phyloP scores from a whole-genome alignment of 108 stramenopile species.

The Nitzschia inconspicua region DNA sequence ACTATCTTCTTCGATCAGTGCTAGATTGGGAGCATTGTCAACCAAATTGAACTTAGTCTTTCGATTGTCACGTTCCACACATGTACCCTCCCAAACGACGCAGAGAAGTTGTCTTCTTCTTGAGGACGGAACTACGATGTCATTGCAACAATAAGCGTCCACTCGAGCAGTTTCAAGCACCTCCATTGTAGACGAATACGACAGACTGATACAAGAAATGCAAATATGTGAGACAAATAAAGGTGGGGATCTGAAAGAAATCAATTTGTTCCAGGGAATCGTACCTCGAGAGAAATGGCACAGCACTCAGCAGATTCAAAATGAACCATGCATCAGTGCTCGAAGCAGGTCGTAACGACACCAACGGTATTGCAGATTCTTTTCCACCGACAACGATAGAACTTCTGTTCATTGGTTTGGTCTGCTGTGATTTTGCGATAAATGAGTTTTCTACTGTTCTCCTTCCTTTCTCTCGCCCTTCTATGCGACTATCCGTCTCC shows the following conservation, averaged over 20 bases:
- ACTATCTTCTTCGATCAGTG: slow-evolving; percentile 1
- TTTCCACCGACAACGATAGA: slow-evolving; percentile 14
- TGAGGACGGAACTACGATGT: slow-evolving; percentile 58
- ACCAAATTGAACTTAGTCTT: not conserved
- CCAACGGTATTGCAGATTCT: slow-evolving; percentile 47
- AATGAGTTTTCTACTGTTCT: too few species aligned
- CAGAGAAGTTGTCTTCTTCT: slow-evolving; percentile 53
- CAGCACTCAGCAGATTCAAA: slow-evolving; percentile 72
- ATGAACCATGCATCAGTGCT: slow-evolving; percentile 90
- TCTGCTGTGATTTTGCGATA: not conserved
- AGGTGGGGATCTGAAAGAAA: too few species aligned
- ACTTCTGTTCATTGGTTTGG: not conserved
- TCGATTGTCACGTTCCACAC: slow-evolving; percentile 48
- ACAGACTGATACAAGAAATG: slow-evolving; percentile 41
- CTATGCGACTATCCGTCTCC: too few species aligned
- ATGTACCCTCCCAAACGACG: slow-evolving; percentile 88
- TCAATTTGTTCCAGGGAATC: too few species aligned
- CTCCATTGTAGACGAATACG: slow-evolving; percentile 81
- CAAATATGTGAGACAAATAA: not conserved
- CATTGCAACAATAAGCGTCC: slow-evolving; percentile 56
- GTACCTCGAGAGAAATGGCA: slow-evolving; percentile 81
- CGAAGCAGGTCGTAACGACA: slow-evolving; percentile 75
- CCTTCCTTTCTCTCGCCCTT: too few species aligned
- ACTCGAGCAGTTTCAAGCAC: slow-evolving; percentile 79
- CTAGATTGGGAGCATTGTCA: not conserved